phyloP scores from a whole-genome alignment of 2,329 filamentous ascomycete species.

The Claviceps sorghi region DNA sequence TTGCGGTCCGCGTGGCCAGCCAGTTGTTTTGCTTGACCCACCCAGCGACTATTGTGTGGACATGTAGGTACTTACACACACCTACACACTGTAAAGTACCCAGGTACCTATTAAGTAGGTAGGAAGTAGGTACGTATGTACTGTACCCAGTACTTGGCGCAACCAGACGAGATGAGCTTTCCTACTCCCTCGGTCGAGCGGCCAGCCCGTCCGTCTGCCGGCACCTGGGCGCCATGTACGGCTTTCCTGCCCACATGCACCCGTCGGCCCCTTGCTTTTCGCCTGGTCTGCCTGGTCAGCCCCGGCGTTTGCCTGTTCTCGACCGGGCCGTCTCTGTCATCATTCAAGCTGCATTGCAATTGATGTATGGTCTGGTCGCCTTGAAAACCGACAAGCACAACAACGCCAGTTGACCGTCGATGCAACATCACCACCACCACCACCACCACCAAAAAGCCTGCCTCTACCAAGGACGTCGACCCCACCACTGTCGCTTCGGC shows the following conservation, averaged over 20 bases:
- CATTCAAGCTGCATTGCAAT: neutral
- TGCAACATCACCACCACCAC: neutral
- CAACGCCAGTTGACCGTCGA: neutral
- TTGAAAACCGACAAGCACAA: neutral
- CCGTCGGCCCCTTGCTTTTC: neutral
- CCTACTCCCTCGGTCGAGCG: too few species aligned
- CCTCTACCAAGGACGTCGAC: neutral
- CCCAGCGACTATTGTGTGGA: too few species aligned
- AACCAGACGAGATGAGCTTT: too few species aligned
- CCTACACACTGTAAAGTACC: too few species aligned
- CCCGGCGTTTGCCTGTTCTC: neutral
- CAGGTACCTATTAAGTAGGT: too few species aligned
- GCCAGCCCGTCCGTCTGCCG: neutral
- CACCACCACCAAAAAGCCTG: neutral
- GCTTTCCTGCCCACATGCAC: neutral
- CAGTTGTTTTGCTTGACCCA: too few species aligned
- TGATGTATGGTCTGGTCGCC: neutral
- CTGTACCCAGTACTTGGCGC: too few species aligned
- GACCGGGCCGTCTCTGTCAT: neutral
- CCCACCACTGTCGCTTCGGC: neutral
- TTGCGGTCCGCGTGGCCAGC: too few species aligned
- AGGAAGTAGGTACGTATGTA: too few species aligned
- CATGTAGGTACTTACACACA: too few species aligned
- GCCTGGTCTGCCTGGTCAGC: neutral
- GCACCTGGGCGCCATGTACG: neutral